Base-by-base conservation (phyloP, 1,139 yeast genomes). In the Chernovozyma aurita region DNA sequence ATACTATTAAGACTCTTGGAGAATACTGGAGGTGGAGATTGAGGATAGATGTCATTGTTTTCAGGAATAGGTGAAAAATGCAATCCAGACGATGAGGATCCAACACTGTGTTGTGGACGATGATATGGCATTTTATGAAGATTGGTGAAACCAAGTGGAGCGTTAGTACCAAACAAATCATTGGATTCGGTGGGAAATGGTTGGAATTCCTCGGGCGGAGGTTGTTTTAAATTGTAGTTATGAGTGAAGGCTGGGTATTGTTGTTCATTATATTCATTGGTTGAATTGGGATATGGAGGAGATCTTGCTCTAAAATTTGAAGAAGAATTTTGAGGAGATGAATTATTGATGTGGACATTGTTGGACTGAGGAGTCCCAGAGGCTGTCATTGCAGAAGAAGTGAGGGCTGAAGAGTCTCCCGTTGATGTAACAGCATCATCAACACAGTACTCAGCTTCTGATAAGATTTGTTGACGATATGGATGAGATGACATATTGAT, bases 1-100 rank as follows among this genome's bases (percentile, higher is more conserved):
- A 46, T 30, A 16, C 13, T n/a, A n/a, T 24, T 13, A 15, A n/a
- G 13, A 5, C 20, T 24, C 32, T 33, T 36, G 16, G 42, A 32
- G 29, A 41, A 42, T 7, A 43, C 50, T 13, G 53, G 53, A 4
- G 59, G 58, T 25, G 59, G 59, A 13, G 57, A 50, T 33, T 34
- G 47, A 6, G 53, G 32, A 4, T 43, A 30, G n/a, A 18, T 15
- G 14, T 20, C 25, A n/a, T 24, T 13, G 5, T 14, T 12, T 6
- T 11, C 28, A 12, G 37, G 35, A 4, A 17, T 18, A 5, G 36
- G 18, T 6, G 36, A 32, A 24, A 32, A 16, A 7, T 12, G 28
- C 14, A 37, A 34, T 12, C 29, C 32, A 11, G 36, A 28, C 11
- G 26, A 30, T 13, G 35, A 32, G 15, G 35, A 26, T 9, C 14